phyloP scores from a whole-genome alignment of 176 grass and related monocot species.

The Urochloa ruziziensis region DNA sequence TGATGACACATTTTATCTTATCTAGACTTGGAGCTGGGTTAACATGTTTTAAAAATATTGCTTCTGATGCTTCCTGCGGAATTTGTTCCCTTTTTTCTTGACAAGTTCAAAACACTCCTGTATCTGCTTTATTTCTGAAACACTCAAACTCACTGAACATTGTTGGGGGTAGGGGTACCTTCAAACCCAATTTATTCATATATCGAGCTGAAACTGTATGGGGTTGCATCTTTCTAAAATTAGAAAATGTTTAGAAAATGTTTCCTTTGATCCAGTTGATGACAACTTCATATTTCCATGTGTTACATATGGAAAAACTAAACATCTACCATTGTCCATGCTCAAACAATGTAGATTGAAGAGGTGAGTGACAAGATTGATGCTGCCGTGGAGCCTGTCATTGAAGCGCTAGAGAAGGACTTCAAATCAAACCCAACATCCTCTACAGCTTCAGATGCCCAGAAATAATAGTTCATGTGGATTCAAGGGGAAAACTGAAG shows the following conservation, averaged over 20 bases:
- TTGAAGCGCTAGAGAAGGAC: constrained; percentile 48
- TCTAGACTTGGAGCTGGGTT: neutral
- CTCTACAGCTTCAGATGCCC: constrained; percentile 3
- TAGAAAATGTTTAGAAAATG: neutral
- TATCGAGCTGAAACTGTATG: neutral
- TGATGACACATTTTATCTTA: neutral
- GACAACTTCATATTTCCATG: neutral
- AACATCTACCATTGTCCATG: neutral
- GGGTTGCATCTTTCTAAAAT: neutral
- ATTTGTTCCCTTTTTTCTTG: neutral
- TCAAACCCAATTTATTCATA: neutral
- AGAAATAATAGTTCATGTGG: constrained; percentile 11
- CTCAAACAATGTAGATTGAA: constrained; percentile 41
- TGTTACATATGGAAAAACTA: neutral
- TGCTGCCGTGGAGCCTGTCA: constrained; percentile 43
- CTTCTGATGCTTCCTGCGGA: neutral
- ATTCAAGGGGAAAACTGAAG: neutral
- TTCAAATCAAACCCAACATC: constrained; percentile 34
- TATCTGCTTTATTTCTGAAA: neutral
- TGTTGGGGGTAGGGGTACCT: neutral
- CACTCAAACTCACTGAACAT: neutral
- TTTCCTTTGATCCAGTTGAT: neutral
- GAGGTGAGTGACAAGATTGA: constrained; percentile 38
- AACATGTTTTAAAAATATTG: neutral
- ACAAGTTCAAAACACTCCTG: neutral